These are phyloP conservation scores for Elongisporangium anandrum DNA, from an alignment of 352 stramenopile genomes.

Conservation along the genomic window DNA sequence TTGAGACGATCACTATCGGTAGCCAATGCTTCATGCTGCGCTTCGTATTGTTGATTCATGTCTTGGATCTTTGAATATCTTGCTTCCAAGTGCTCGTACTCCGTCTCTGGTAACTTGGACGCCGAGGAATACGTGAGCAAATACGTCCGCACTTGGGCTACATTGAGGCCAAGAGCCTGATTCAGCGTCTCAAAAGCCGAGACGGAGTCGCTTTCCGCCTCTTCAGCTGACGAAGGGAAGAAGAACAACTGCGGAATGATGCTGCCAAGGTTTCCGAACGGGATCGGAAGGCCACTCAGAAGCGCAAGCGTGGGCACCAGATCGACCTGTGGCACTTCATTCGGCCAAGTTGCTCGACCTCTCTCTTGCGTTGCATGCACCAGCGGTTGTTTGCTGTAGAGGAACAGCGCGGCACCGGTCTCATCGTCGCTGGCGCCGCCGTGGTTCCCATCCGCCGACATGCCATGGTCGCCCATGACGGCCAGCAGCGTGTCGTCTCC, in stretches of 20 bases:
- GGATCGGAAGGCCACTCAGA: slow-evolving; percentile 93
- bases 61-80: background rate
- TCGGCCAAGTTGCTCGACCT: slow-evolving; percentile 2
- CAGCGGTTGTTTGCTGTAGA: slow-evolving; percentile 72
- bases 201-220: slow-evolving; percentile 9
- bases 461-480: slow-evolving; percentile 97
- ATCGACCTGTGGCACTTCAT: slow-evolving; percentile 92
- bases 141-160: slow-evolving; percentile 81
- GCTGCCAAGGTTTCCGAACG: slow-evolving; percentile 94
- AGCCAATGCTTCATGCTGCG: slow-evolving; percentile 6
- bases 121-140: slow-evolving; percentile 60
- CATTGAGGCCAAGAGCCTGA: slow-evolving; percentile 73
- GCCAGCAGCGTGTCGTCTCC: slow-evolving; percentile 86
- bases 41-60: slow-evolving; percentile 13
- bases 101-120: slow-evolving; percentile 56
- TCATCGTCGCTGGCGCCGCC: slow-evolving; percentile 96
- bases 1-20: slow-evolving; percentile 12
- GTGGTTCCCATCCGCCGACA: slow-evolving; percentile 98
- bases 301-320: slow-evolving; percentile 95
- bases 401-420: slow-evolving; percentile 93
- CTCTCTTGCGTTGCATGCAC: slow-evolving; percentile 2
- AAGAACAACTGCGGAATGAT: slow-evolving; percentile 92
- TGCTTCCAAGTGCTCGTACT: slow-evolving; percentile 52
- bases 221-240: slow-evolving; percentile 2
- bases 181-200: slow-evolving; percentile 46